Conservation (phyloP, 164 flowering plant species). For the Liquidambar formosana region DNA sequence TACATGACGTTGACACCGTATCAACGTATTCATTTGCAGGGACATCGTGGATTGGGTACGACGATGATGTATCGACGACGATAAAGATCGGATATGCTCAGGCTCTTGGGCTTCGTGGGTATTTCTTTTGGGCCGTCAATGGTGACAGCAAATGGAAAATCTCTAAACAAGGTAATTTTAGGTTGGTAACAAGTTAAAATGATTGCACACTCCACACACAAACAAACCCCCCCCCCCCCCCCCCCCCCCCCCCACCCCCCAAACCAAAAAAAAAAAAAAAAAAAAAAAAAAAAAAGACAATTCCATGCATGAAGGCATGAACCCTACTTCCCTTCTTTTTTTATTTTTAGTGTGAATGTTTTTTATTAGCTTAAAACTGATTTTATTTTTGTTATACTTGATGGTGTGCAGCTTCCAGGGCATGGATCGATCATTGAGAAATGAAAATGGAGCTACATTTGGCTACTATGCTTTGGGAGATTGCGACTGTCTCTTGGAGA, state of each 20-base stretch:
- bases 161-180: conserved; percentile 31
- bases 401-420: too few species aligned
- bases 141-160: conserved; percentile 46
- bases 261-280: too few species aligned
- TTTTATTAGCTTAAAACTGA: background rate
- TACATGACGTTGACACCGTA: conserved; percentile 36
- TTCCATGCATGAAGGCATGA: too few species aligned
- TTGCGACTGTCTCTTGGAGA: too few species aligned
- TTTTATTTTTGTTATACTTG: background rate
- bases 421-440: too few species aligned
- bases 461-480: too few species aligned
- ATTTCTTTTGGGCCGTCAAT: conserved; percentile 59
- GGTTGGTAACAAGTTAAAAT: background rate
- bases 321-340: background rate
- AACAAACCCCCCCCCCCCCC: too few species aligned
- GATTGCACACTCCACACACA: too few species aligned
- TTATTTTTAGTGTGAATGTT: background rate
- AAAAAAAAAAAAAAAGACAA: too few species aligned
- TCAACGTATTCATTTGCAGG: conserved; percentile 45
- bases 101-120: conserved; percentile 47
- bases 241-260: too few species aligned
- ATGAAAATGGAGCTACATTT: too few species aligned
- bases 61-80: conserved; percentile 27
- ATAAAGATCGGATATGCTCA: conserved; percentile 43
- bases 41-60: conserved; percentile 51